Conservation (phyloP, 176 grass and related monocot species). For the Lolium rigidum region DNA sequence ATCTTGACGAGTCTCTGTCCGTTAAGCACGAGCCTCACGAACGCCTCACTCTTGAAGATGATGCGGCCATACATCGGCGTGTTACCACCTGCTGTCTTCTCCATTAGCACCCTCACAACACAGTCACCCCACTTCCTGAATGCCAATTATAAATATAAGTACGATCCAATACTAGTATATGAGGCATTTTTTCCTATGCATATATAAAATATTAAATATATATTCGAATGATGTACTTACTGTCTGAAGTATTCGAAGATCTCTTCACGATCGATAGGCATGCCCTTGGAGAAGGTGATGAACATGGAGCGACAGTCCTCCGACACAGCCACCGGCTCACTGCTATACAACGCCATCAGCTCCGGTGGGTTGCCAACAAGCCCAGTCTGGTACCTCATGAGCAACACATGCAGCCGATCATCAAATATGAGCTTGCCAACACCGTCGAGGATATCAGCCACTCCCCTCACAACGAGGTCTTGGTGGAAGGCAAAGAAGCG, state of each 20-base stretch:
- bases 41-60: constrained; percentile 44
- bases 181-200: background rate
- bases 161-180: background rate
- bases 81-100: background rate
- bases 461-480: constrained; percentile 41
- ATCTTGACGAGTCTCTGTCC: constrained; percentile 3
- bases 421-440: constrained; percentile 60
- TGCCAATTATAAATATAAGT: background rate
- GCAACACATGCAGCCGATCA: constrained; percentile 36
- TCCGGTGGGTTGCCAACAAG: background rate
- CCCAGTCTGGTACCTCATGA: constrained; percentile 29
- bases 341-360: background rate
- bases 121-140: background rate
- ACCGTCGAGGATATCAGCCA: constrained; percentile 46
- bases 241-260: constrained; percentile 65
- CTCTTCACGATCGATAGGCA: background rate
- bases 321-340: background rate
- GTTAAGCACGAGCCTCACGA: constrained; percentile 43
- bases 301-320: constrained; percentile 44
- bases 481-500: constrained; percentile 57
- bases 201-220: background rate
- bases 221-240: constrained; percentile 30
- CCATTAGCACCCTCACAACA: no score
- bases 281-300: no score
- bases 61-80: constrained; percentile 48